phyloP scores from a whole-genome alignment of 2,329 filamentous ascomycete species.

The Raffaelea arxii region DNA sequence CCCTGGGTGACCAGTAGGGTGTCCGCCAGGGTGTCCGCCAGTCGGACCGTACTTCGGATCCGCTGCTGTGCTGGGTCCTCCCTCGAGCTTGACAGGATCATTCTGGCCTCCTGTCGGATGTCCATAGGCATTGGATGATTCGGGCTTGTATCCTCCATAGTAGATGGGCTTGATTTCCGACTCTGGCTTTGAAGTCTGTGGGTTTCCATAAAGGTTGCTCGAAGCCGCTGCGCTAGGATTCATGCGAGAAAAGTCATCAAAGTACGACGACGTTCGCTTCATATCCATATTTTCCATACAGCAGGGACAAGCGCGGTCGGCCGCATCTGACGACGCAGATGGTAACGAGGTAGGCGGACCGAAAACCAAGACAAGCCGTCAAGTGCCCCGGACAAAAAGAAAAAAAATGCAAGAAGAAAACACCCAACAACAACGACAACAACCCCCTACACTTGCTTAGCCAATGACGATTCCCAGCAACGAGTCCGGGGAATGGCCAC shows the following conservation, averaged over 20 bases:
- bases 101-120: too few relatives aligned
- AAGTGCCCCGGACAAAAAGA: background rate
- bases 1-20: too few relatives aligned
- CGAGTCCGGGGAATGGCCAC: background rate
- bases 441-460: background rate
- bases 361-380: background rate
- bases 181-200: too few relatives aligned
- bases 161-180: background rate
- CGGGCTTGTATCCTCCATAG: background rate
- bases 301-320: background rate
- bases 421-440: background rate
- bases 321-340: constrained; percentile 5
- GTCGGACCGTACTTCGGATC: background rate
- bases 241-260: constrained; percentile 5
- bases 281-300: constrained; percentile 9
- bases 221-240: constrained; percentile 1
- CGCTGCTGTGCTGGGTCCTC: background rate
- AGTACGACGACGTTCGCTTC: constrained; percentile 9
- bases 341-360: background rate
- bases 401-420: background rate
- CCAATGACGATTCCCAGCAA: background rate
- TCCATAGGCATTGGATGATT: background rate
- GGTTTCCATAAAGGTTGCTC: constrained; percentile 3
- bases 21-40: too few relatives aligned
- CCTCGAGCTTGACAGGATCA: background rate